Conservation (phyloP, 371 early-diverging fungal genomes). For the Rhizopus stolonifer region DNA sequence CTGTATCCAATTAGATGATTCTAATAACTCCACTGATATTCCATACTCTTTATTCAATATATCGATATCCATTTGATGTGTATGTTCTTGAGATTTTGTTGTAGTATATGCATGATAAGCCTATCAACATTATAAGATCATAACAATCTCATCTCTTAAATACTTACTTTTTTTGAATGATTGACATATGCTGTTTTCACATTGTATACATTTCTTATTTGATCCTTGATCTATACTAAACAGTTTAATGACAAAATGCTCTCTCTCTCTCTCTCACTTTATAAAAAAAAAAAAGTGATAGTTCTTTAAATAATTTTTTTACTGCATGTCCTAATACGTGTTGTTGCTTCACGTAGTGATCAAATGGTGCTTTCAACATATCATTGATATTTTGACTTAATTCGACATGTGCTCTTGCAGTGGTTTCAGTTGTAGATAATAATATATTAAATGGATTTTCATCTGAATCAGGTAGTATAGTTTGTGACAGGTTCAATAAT, state of each 20-base stretch:
- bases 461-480: too few relatives aligned
- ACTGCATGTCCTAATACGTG: neutral
- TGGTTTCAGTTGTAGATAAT: slow-evolving; percentile 12
- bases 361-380: slow-evolving; percentile 7
- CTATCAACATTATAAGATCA: too few relatives aligned
- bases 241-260: too few relatives aligned
- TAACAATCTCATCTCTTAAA: too few relatives aligned
- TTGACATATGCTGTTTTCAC: slow-evolving; percentile 1
- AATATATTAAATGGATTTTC: slow-evolving; percentile 6
- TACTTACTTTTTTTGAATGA: slow-evolving; percentile 6
- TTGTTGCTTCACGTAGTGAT: neutral
- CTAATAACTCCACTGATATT: slow-evolving; percentile 5
- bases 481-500: slow-evolving; percentile 6
- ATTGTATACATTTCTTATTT: slow-evolving; percentile 11
- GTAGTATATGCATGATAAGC: slow-evolving; percentile 4
- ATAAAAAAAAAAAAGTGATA: neutral
- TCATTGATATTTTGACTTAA: slow-evolving; percentile 15
- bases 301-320: neutral
- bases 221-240: slow-evolving; percentile 7
- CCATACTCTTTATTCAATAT: slow-evolving; percentile 6
- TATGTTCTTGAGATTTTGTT: slow-evolving; percentile 7
- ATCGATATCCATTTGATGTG: neutral
- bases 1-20: slow-evolving; percentile 3
- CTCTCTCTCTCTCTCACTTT: too few relatives aligned
- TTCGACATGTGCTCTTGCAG: slow-evolving; percentile 18